Percentiles rank a stretch among this genome's conserved stretches.
Evolutionary conservation across 495 filamentous ascomycete species (phyloP).

Genomic region (Gamarada debralockiae): DNA sequence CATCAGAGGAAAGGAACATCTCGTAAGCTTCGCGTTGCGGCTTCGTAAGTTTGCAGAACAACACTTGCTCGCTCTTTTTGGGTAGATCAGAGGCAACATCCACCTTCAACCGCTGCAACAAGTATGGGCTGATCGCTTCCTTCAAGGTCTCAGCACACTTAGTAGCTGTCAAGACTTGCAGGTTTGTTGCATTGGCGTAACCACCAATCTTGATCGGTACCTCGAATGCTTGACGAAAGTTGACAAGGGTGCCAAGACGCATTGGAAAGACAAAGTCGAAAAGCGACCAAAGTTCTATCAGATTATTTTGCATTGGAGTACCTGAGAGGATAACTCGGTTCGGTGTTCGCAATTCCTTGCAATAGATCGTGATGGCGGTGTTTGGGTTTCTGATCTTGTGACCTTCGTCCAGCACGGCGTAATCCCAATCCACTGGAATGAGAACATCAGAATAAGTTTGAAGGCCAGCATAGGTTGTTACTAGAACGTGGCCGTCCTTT

Average conservation of each 20-base stretch:
- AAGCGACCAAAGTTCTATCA: slow-evolving; percentile 93
- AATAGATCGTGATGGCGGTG: slow-evolving; percentile 83
- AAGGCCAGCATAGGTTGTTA: slow-evolving; percentile 92
- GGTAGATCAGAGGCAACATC: slow-evolving; percentile 93
- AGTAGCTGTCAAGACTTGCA: slow-evolving; percentile 87
- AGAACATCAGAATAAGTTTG: slow-evolving; percentile 80
- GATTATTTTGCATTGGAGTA: slow-evolving; percentile 96
- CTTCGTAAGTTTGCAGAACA: slow-evolving; percentile 88
- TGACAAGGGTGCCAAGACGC: slow-evolving; percentile 86
- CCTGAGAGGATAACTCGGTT: slow-evolving; percentile 93
- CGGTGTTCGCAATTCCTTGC: slow-evolving; percentile 82
- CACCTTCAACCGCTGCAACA: slow-evolving; percentile 89
- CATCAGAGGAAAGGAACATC: slow-evolving; percentile 73
- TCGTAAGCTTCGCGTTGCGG: slow-evolving; percentile 74
- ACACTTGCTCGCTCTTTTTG: slow-evolving; percentile 89
- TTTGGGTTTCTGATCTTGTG: slow-evolving; percentile 98
- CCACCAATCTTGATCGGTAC: slow-evolving; percentile 87
- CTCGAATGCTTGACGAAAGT: slow-evolving; percentile 86
- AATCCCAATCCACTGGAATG: slow-evolving; percentile 81
- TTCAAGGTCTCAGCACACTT: slow-evolving; percentile 89
- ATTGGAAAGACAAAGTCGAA: slow-evolving; percentile 97
- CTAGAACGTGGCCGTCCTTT: slow-evolving; percentile 84
- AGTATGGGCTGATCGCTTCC: slow-evolving; percentile 84
- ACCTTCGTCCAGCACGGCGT: slow-evolving; percentile 92
- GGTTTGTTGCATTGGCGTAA: slow-evolving; percentile 87